These are phyloP conservation scores for Sugiyamaella qingdaonensis DNA, from an alignment of 805 yeast genomes.

Conservation along the genomic window DNA sequence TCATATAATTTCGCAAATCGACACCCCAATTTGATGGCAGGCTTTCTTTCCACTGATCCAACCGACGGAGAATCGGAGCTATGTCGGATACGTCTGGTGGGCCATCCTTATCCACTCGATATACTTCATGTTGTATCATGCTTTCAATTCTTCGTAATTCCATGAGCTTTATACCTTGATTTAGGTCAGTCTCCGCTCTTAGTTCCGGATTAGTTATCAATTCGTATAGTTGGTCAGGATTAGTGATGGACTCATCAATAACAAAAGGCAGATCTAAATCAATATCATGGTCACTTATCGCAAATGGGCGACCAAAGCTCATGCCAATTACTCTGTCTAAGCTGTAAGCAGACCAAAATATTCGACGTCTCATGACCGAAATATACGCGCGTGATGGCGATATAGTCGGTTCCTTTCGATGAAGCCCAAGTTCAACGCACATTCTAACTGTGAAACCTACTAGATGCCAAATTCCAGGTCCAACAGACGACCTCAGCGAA, in stretches of 20 bases:
- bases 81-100: constrained; percentile 1
- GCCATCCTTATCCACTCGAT: constrained; percentile 28
- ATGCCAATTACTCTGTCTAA: constrained; percentile 81
- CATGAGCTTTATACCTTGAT: constrained; percentile 60
- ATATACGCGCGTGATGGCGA: constrained; percentile 45
- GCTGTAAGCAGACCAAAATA: constrained; percentile 85
- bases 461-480: constrained; percentile 86
- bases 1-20: neutral
- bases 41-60: constrained; percentile 2
- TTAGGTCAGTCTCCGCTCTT: neutral
- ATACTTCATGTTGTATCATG: constrained; percentile 64
- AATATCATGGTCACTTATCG: constrained; percentile 76
- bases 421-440: constrained; percentile 79
- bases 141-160: constrained; percentile 69
- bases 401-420: constrained; percentile 46
- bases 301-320: constrained; percentile 79
- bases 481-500: constrained; percentile 31
- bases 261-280: constrained; percentile 65
- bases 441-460: constrained; percentile 73
- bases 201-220: neutral
- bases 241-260: constrained; percentile 64
- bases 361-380: constrained; percentile 62
- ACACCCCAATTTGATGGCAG: constrained; percentile 1
- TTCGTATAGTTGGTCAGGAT: constrained; percentile 3
- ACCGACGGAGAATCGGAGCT: neutral